These are phyloP conservation scores for Calycina marina DNA, from an alignment of 2,329 filamentous ascomycete genomes.

Conservation along the genomic window DNA sequence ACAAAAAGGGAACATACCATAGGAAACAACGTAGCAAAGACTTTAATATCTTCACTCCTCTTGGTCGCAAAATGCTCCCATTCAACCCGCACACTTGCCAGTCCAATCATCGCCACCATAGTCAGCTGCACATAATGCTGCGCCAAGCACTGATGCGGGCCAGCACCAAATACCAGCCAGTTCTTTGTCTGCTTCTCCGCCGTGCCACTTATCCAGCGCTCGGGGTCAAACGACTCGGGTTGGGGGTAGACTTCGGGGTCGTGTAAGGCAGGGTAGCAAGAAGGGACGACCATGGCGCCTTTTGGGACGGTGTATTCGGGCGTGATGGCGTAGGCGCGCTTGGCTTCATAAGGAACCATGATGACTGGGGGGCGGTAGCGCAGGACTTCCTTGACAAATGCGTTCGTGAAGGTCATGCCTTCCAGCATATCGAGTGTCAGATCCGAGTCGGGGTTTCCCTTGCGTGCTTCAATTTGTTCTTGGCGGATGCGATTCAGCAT, in stretches of 20 bases:
- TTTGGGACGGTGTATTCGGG: slow-evolving; percentile 33
- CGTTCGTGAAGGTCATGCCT: slow-evolving; percentile 34
- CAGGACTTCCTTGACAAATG: slow-evolving; percentile 37
- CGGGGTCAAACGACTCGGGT: slow-evolving; percentile 33
- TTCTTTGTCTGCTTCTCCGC: slow-evolving; percentile 36
- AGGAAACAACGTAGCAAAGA: slow-evolving; percentile 95
- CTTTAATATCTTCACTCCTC: slow-evolving; percentile 43
- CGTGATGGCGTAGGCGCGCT: slow-evolving; percentile 32
- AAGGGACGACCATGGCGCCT: slow-evolving; percentile 34
- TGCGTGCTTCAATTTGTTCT: slow-evolving; percentile 31
- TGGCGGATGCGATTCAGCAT: slow-evolving; percentile 30
- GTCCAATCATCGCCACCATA: slow-evolving; percentile 38
- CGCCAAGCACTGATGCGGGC: slow-evolving; percentile 35
- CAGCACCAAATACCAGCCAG: slow-evolving; percentile 38
- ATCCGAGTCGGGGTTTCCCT: slow-evolving; percentile 26
- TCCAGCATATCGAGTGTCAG: slow-evolving; percentile 33
- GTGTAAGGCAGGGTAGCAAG: slow-evolving; percentile 36
- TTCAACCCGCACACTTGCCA: slow-evolving; percentile 33
- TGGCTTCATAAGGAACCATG: slow-evolving; percentile 36
- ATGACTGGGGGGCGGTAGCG: slow-evolving; percentile 37
- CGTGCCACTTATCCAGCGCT: slow-evolving; percentile 36
- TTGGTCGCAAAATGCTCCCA: slow-evolving; percentile 34
- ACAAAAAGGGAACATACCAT: slow-evolving; percentile 44
- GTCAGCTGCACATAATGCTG: slow-evolving; percentile 33
- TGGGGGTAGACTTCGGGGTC: slow-evolving; percentile 32